These are phyloP conservation scores for Melanogaster broomeanus DNA, from an alignment of 768 basidiomycete genomes.

Conservation along the genomic window DNA sequence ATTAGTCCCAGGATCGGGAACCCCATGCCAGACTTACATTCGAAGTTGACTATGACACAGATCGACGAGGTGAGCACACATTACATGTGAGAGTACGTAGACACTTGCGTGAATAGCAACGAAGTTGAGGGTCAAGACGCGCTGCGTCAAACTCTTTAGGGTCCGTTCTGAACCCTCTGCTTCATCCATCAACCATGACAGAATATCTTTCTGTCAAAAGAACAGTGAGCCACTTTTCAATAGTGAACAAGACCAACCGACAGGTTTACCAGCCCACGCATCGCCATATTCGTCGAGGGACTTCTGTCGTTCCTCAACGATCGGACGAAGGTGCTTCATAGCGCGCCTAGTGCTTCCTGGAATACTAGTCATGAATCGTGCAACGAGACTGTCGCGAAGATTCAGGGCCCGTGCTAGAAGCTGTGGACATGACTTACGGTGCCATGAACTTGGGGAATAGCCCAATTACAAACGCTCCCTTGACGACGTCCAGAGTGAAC, in stretches of 20 bases:
- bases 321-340: conserved; percentile 23
- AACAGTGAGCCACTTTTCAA: no score
- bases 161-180: no score
- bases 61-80: not conserved
- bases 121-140: no score
- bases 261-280: conserved; percentile 31
- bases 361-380: conserved; percentile 11
- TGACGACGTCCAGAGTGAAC: conserved; percentile 29
- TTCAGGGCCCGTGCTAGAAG: not conserved
- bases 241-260: conserved; percentile 9
- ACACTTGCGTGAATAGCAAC: no score
- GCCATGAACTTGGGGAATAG: conserved; percentile 34
- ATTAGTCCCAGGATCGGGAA: not conserved
- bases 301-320: conserved; percentile 29
- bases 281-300: conserved; percentile 22
- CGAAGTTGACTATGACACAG: conserved; percentile 16
- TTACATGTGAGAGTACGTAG: no score
- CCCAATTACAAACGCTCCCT: conserved; percentile 18
- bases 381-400: conserved; percentile 14
- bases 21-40: conserved; percentile 6
- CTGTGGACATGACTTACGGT: conserved; percentile 23
- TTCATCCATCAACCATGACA: no score
- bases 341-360: conserved; percentile 2
- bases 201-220: no score
- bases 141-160: no score